Evolutionary conservation across 2,329 filamentous ascomycete genomes (phyloP), one percentile per base, ranked within the genome.

Genomic region (Diplodia sapinea): DNA sequence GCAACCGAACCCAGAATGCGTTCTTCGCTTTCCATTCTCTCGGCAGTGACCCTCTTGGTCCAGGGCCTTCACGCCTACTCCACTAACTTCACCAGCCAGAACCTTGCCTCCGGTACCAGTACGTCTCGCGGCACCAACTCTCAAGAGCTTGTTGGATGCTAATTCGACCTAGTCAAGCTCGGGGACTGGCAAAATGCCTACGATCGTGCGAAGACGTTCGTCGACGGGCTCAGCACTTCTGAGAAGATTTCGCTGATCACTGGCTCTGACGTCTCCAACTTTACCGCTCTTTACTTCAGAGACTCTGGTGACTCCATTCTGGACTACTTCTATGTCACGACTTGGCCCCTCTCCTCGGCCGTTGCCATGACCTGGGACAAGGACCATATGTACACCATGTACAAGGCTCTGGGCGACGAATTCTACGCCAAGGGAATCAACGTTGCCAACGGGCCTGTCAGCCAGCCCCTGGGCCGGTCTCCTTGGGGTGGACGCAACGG

Each of bases 311-410:
- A 62, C 36, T 61, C 55, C 36, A 67, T 67, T 23, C 65, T 67
- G 6, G 29, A 67, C 8, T 67, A 62, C 50, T 67, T 47, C 56
- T 67, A 63, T 31, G 65, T 52, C 17, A 66, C 65, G 5, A 51
- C 65, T 20, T 66, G 63, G 64, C 65, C 65, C 23, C 49, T 67
- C 17, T 51, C 47, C n/a, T 67, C 65, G 20, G 20, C 65, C 17
- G 50, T 67, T 36, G 65, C 65, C 15, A 67, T 67, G 65, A 67
- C 65, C 13, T 67, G 65, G 65, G 65, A 67, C 56, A 61, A 62
- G 23, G 49, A 67, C 17, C 38, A 49, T 33, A 62, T 67, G 40
- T 63, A 62, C 56, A 17, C 33, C 7, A 59, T 62, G 52, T 51
- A 62, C 56, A 67, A 67, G 36, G 65, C 65, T 4, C 33, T 67